Percentiles rank a stretch among this genome's conserved stretches.
Conservation (phyloP, 352 stramenopile species). For the Phytophthora litchii region DNA sequence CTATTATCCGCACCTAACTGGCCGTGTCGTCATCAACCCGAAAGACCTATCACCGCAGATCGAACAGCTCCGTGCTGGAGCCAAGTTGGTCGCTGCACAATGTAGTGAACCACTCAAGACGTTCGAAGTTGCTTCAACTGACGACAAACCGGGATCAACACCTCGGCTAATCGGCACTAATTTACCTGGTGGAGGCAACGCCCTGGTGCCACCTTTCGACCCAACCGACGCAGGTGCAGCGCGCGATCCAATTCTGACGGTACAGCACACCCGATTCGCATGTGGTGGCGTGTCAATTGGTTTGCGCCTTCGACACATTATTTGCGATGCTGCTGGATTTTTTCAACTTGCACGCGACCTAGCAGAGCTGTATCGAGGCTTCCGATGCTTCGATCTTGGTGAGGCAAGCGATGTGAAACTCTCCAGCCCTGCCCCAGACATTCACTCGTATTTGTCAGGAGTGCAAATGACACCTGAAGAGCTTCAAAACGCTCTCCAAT, state of each 20-base stretch:
- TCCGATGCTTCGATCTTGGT: not conserved
- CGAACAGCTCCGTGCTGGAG: constrained; percentile 16
- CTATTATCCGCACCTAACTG: not conserved
- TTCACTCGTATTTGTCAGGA: constrained; percentile 12
- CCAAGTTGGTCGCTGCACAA: constrained; percentile 9
- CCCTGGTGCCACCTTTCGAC: constrained; percentile 28
- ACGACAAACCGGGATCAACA: constrained; percentile 28
- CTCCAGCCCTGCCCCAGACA: constrained; percentile 13
- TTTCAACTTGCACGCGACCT: not conserved
- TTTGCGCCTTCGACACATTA: constrained; percentile 28
- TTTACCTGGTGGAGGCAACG: constrained; percentile 22
- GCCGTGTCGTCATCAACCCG: constrained; percentile 12
- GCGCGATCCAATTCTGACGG: constrained; percentile 26
- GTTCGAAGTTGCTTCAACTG: constrained; percentile 12
- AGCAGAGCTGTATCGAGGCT: not conserved
- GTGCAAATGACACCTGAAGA: constrained; percentile 6
- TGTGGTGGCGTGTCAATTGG: constrained; percentile 26
- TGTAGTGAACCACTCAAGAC: constrained; percentile 10
- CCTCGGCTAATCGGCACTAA: constrained; percentile 22
- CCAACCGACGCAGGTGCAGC: constrained; percentile 17
- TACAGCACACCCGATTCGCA: constrained; percentile 30
- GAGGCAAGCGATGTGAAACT: not conserved
- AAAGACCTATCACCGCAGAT: constrained; percentile 4
- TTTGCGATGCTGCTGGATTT: constrained; percentile 27
- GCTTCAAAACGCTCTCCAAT: constrained; percentile 1